Evolutionary conservation across 306 rosid species (phyloP).

Genomic region (Vachellia pachyceras): DNA sequence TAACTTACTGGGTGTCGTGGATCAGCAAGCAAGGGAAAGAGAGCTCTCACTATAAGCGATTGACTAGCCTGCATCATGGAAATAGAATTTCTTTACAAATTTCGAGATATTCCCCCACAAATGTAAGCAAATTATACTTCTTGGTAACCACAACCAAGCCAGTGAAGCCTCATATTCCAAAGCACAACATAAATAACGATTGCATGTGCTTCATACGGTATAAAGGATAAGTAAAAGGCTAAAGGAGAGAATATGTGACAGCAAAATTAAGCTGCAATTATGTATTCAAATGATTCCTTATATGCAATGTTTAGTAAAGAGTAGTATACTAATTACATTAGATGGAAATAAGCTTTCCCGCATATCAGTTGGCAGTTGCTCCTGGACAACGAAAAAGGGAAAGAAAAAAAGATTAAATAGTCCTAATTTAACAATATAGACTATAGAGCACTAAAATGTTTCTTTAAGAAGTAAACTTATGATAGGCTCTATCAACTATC

Average conservation of each 20-base stretch:
- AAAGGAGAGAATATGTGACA: conserved; percentile 1
- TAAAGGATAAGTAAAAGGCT: neutral
- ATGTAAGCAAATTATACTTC: neutral
- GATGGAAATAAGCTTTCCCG: conserved; percentile 37
- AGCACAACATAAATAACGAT: neutral
- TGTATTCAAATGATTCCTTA: neutral
- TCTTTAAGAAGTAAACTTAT: neutral
- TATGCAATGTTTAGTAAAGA: conserved; percentile 7
- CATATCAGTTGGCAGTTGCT: conserved; percentile 27
- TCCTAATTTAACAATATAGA: conserved; percentile 25
- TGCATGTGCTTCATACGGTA: conserved; percentile 5
- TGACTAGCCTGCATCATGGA: conserved; percentile 85
- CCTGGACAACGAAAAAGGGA: conserved; percentile 31
- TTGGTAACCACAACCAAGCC: conserved; percentile 18
- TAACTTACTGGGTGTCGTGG: conserved; percentile 97
- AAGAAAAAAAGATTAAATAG: conserved; percentile 21
- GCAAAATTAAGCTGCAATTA: neutral
- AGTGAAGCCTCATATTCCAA: conserved; percentile 10
- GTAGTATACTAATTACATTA: conserved; percentile 35
- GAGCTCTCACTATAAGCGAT: conserved; percentile 93
- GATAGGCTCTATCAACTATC: conserved; percentile 5
- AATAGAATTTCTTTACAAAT: conserved; percentile 22
- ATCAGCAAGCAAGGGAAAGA: conserved; percentile 99
- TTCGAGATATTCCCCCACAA: conserved; percentile 22
- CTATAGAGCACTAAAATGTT: neutral